Evolutionary conservation across 2,329 filamentous ascomycete species (phyloP).

Genomic region (Cercospora berteroae): DNA sequence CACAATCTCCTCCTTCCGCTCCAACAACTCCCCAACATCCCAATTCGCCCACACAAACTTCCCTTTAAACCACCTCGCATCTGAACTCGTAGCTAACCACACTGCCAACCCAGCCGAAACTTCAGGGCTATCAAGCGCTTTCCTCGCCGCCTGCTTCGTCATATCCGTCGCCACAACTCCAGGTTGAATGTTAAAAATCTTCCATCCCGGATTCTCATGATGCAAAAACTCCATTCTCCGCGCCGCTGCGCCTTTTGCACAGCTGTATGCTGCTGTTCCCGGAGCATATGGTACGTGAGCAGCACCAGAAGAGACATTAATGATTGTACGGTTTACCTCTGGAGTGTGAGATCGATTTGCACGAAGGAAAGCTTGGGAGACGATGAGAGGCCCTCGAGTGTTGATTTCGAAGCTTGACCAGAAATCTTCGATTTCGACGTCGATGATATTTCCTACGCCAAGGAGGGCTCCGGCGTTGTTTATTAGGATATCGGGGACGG

Average conservation of each 20-base stretch:
- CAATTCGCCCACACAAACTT: slow-evolving; percentile 26
- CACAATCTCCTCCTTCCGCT: slow-evolving; percentile 16
- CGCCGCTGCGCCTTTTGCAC: slow-evolving; percentile 11
- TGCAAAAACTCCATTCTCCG: slow-evolving; percentile 11
- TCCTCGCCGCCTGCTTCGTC: slow-evolving; percentile 13
- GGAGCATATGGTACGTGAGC: slow-evolving; percentile 33
- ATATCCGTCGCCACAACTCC: slow-evolving; percentile 11
- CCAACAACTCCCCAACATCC: slow-evolving; percentile 21
- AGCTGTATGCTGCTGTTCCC: slow-evolving; percentile 7
- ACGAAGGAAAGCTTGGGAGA: slow-evolving; percentile 5
- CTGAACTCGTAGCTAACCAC: slow-evolving; percentile 40
- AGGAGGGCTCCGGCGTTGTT: slow-evolving; percentile 12
- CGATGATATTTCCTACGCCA: not conserved
- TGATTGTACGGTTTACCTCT: slow-evolving; percentile 9
- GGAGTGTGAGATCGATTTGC: slow-evolving; percentile 1
- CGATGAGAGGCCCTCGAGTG: slow-evolving; percentile 7
- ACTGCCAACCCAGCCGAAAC: not conserved
- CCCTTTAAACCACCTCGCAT: slow-evolving; percentile 29
- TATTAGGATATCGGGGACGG: slow-evolving; percentile 9
- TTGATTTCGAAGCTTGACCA: not conserved
- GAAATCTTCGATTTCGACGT: slow-evolving; percentile 1
- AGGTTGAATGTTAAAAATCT: slow-evolving; percentile 17
- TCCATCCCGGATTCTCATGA: slow-evolving; percentile 8
- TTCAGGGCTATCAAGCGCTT: not conserved
- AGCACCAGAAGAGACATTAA: slow-evolving; percentile 39